A percentile compares a stretch with the other conserved stretches of the same genome.
Conservation (phyloP, 306 rosid species). For the Trifolium repens region DNA sequence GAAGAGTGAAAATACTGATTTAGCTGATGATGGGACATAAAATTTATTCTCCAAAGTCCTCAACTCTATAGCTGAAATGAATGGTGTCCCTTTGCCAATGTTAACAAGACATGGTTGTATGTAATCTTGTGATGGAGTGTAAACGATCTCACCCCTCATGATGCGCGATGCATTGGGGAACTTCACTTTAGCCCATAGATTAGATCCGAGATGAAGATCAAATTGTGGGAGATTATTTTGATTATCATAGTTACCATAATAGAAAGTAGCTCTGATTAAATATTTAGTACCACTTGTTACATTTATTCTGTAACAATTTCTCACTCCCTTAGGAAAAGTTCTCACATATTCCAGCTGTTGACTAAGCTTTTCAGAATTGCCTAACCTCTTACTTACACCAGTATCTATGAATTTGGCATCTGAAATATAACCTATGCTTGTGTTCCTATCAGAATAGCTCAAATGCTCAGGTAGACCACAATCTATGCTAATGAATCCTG, state of each 20-base stretch:
- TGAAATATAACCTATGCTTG: background rate
- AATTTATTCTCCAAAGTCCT: background rate
- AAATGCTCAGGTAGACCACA: background rate
- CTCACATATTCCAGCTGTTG: slow-evolving; percentile 21
- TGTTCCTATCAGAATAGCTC: background rate
- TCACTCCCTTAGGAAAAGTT: background rate
- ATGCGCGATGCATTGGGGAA: accelerated
- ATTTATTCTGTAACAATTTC: background rate
- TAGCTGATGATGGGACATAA: background rate
- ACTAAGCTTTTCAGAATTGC: background rate
- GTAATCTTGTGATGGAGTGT: background rate
- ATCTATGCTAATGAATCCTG: background rate
- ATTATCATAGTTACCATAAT: background rate
- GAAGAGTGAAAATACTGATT: background rate
- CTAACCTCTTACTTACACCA: background rate
- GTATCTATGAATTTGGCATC: background rate
- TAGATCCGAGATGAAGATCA: background rate
- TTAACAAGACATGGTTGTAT: background rate
- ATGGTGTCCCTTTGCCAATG: background rate
- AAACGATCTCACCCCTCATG: background rate
- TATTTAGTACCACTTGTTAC: background rate
- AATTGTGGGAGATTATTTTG: accelerated
- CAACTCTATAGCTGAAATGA: background rate
- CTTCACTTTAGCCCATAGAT: background rate
- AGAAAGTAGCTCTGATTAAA: background rate